Base-by-base conservation (phyloP, 305 asterid species). In the Fraxinus greggii region DNA sequence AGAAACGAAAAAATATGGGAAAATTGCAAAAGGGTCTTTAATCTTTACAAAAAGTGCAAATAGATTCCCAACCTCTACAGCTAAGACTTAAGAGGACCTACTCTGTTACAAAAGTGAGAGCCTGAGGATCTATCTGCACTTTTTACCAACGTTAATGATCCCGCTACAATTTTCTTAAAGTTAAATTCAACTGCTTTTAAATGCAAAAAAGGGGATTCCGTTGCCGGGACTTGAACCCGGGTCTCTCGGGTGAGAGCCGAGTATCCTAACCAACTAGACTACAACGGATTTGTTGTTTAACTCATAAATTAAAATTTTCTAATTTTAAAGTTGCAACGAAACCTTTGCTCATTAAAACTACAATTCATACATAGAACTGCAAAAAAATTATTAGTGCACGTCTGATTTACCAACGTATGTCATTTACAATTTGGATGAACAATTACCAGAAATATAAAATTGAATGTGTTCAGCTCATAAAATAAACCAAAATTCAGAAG, bases 221-320 rank as follows among this genome's bases (percentile, higher is more conserved):
- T 93, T 90, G 97, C 97, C 95, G 98, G 98, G 94, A 93, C 93
- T 94, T 32, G 97, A 94, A 94, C 93, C 91, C 94, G 94, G 95
- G 97, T 94, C 97, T 94, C 88, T 94, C 94, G 92, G 94, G 97
- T 93, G 97, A 94, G 97, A 94, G 98, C 95, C 95, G 92, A 94
- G 89, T 93, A 91, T 94, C 98, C 97, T 92, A 35, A 94, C 97
- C 97, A 88, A 6, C 97, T 91, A 93, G 97, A 93, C 96, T 93
- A 92, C 95, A 89, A 91, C 92, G 92, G 93, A 92, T 76, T 45
- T 31, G 0, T 8, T 38, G 45, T 38, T 10, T 1, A 12, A 17
- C 51, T 40, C 0, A 10, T 3, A 12, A 8, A 24, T 23, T 63
- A 17, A 7, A 61, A n/a, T 21, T 5, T 1, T 19, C 28, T 56